These are phyloP conservation scores for Solanum tacnaense DNA, from an alignment of 257 asterid species.

Conservation along the genomic window DNA sequence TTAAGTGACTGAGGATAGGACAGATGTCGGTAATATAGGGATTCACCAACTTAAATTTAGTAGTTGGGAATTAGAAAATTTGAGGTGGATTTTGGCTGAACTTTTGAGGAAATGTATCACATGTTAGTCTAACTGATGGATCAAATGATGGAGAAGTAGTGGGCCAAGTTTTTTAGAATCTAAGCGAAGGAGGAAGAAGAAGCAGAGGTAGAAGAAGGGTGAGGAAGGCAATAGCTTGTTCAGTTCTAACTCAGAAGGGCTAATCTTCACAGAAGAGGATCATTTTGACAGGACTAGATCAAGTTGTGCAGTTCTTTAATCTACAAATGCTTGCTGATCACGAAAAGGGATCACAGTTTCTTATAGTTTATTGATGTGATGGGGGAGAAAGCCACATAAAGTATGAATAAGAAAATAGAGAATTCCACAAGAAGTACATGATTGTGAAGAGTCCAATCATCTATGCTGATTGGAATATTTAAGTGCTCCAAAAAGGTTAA, in stretches of 20 bases:
- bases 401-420: not conserved
- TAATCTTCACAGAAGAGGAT: not conserved
- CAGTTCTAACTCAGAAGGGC: not conserved
- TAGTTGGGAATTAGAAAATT: not conserved
- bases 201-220: not conserved
- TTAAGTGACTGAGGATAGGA: not conserved
- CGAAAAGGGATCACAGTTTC: not conserved
- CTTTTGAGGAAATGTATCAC: not conserved
- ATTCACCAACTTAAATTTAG: not conserved
- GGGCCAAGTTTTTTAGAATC: not conserved
- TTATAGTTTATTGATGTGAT: not conserved
- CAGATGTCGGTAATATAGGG: not conserved
- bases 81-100: not conserved
- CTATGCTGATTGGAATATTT: not conserved
- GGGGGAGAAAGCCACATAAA: not conserved
- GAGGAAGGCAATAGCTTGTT: not conserved
- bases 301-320: not conserved
- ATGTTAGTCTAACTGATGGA: not conserved
- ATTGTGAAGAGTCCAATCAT: not conserved
- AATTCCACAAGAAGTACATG: not conserved
- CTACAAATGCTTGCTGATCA: not conserved
- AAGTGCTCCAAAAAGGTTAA: not conserved
- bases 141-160: not conserved
- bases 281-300: not conserved
- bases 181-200: not conserved